Evolutionary conservation across 108 stramenopile genomes (phyloP).

Genomic region (Hondaea fermentalgiana): DNA sequence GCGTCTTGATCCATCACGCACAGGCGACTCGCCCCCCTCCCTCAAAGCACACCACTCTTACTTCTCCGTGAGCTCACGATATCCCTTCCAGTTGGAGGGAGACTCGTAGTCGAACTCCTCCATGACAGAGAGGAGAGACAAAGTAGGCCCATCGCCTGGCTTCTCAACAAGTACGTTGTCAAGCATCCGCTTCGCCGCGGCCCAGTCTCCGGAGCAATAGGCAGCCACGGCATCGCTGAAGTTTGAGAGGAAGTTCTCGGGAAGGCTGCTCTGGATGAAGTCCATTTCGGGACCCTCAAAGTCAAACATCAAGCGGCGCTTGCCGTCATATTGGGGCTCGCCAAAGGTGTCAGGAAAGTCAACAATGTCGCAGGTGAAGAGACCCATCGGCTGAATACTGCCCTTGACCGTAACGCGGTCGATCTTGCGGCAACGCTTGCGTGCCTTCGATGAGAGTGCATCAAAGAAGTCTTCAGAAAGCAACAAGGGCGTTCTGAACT

Average conservation of each 20-base stretch:
- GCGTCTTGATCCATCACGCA: too few relatives aligned
- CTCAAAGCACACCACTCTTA: neutral
- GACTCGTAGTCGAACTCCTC: neutral
- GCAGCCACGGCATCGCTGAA: constrained; percentile 59
- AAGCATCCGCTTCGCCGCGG: constrained; percentile 46
- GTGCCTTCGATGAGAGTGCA: constrained; percentile 57
- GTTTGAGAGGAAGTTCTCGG: constrained; percentile 56
- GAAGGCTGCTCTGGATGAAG: constrained; percentile 67
- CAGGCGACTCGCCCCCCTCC: too few relatives aligned
- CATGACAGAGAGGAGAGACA: constrained; percentile 16
- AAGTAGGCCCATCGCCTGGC: constrained; percentile 6
- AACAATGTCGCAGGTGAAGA: constrained; percentile 79
- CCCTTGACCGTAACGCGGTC: constrained; percentile 90
- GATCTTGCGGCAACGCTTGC: constrained; percentile 62
- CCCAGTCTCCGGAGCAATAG: constrained; percentile 68
- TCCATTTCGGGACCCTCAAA: constrained; percentile 62
- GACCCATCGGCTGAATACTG: constrained; percentile 71
- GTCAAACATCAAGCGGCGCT: constrained; percentile 60
- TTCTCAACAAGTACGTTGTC: constrained; percentile 11
- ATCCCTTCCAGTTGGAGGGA: neutral
- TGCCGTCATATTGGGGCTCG: constrained; percentile 64
- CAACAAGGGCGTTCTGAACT: constrained; percentile 66
- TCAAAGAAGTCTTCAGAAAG: constrained; percentile 74
- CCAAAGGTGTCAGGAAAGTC: constrained; percentile 52
- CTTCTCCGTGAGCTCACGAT: constrained; percentile 2